phyloP scores from a whole-genome alignment of 768 basidiomycete genomes.

The Ramaria sp. region DNA sequence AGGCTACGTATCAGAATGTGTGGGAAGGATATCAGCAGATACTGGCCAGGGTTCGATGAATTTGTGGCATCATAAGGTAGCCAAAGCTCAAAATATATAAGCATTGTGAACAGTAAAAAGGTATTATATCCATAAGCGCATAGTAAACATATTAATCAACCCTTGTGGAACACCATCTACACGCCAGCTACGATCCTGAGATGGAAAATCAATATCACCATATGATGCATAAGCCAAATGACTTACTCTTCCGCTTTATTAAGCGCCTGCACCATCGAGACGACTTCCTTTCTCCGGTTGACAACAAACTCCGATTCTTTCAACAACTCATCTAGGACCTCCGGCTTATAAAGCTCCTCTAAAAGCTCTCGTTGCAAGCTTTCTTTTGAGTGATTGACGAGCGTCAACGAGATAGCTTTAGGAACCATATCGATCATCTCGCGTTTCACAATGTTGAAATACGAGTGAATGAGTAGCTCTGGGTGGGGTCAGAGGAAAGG shows the following conservation, averaged over 20 bases:
- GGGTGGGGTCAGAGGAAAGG: background rate
- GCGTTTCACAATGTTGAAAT: slow-evolving; percentile 97
- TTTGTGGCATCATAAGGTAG: background rate
- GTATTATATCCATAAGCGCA: slow-evolving; percentile 5
- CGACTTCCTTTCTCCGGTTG: slow-evolving; percentile 85
- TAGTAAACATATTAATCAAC: background rate
- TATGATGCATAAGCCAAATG: slow-evolving; percentile 1
- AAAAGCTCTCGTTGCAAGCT: slow-evolving; percentile 88
- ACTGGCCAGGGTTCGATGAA: slow-evolving; percentile 37
- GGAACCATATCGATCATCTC: slow-evolving; percentile 99
- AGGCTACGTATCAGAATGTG: slow-evolving; percentile 87
- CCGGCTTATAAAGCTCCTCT: slow-evolving; percentile 94
- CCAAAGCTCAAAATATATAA: background rate
- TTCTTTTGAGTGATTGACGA: slow-evolving; percentile 91
- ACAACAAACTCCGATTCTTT: slow-evolving; percentile 92
- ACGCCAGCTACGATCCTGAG: slow-evolving; percentile 16
- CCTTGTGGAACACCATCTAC: slow-evolving; percentile 3
- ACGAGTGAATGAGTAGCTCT: slow-evolving; percentile 79
- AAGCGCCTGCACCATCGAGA: slow-evolving; percentile 85
- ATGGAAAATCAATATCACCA: background rate
- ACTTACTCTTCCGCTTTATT: slow-evolving; percentile 95
- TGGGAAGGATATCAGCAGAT: slow-evolving; percentile 78
- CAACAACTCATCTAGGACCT: slow-evolving; percentile 87
- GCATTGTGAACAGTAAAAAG: background rate
- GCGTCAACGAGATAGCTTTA: slow-evolving; percentile 84